phyloP scores from a whole-genome alignment of 2,329 filamentous ascomycete species.

The Amauroascus verrucosus region DNA sequence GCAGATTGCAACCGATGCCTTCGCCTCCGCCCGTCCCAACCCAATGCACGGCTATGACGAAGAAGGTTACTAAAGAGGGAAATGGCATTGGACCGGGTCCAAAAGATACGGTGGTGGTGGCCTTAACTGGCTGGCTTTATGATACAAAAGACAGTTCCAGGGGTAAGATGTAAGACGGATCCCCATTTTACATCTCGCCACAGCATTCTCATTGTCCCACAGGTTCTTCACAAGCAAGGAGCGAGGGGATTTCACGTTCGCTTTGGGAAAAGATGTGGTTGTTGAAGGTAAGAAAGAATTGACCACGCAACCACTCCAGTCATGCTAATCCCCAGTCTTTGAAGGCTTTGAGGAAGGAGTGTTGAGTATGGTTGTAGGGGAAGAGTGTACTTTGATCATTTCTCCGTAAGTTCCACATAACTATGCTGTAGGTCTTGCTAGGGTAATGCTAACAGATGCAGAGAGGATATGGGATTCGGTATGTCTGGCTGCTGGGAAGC shows the following conservation, averaged over 20 bases:
- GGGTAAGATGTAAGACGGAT: not conserved
- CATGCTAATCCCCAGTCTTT: not conserved
- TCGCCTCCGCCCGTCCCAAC: too few relatives aligned
- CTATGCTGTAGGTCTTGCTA: not conserved
- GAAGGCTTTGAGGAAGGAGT: not conserved
- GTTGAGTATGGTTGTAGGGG: not conserved
- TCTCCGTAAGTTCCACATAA: not conserved
- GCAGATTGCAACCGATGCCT: too few relatives aligned
- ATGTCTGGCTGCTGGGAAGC: not conserved
- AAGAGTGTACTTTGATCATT: not conserved
- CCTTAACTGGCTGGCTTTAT: not conserved
- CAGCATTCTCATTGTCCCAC: not conserved
- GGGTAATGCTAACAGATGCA: not conserved
- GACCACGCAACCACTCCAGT: not conserved
- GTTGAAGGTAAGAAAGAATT: not conserved
- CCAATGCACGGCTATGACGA: too few relatives aligned
- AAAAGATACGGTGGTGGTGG: not conserved
- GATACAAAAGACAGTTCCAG: not conserved
- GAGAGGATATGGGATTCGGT: not conserved
- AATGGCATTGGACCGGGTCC: not conserved
- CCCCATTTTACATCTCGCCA: not conserved
- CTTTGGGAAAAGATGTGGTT: not conserved
- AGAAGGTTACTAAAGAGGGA: too few relatives aligned
- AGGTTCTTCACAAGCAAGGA: not conserved
- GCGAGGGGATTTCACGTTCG: not conserved